Percentiles rank a stretch among this genome's conserved stretches.
These are phyloP conservation scores for Hebeloma cylindrosporum DNA, from an alignment of 768 basidiomycete species.

Conservation along the genomic window DNA sequence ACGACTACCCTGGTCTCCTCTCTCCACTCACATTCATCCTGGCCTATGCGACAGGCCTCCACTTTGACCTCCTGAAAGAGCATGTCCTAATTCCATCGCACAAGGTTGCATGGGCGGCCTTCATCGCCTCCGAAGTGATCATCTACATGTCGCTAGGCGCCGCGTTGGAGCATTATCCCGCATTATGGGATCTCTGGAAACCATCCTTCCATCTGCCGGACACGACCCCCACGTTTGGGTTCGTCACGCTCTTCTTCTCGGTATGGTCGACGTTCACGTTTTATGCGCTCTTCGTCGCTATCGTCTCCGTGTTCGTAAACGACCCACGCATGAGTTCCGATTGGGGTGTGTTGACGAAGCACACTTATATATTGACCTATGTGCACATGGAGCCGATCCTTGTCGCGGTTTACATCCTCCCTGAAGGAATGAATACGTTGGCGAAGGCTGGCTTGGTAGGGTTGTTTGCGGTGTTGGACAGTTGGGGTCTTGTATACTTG, in stretches of 20 bases:
- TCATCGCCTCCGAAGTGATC: too few species aligned
- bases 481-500: too few species aligned
- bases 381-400: constrained; percentile 23
- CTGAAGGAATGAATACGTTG: not conserved
- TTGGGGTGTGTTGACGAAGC: constrained; percentile 20
- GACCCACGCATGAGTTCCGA: constrained; percentile 13
- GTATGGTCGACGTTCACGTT: constrained; percentile 20
- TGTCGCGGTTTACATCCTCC: constrained; percentile 5
- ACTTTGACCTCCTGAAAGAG: too few species aligned
- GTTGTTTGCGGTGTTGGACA: constrained; percentile 2
- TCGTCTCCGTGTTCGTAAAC: constrained; percentile 17
- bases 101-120: too few species aligned
- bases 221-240: constrained; percentile 17
- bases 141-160: too few species aligned
- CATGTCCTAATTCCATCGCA: too few species aligned
- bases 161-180: not conserved
- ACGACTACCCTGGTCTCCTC: too few species aligned
- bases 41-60: too few species aligned
- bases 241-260: constrained; percentile 15
- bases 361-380: constrained; percentile 20
- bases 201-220: constrained; percentile 14
- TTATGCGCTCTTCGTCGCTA: constrained; percentile 14
- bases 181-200: not conserved
- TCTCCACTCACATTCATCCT: too few species aligned
- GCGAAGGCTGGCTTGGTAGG: not conserved